Percentiles rank a stretch among this genome's conserved stretches.
Evolutionary conservation across 2,329 filamentous ascomycete genomes (phyloP).

Genomic region (Beauveria sp.): DNA sequence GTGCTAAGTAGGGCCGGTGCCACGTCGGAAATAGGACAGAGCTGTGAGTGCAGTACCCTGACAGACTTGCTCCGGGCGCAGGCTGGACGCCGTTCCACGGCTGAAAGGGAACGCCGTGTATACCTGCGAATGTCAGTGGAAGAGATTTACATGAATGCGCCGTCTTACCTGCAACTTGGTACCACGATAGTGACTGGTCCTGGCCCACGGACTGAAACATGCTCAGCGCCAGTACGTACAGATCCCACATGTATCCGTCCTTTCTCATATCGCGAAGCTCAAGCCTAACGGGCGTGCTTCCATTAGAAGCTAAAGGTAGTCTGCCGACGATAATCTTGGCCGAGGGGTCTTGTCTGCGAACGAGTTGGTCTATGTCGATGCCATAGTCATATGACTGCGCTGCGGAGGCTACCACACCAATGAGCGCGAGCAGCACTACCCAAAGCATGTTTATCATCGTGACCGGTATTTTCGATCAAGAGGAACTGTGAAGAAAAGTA

Average conservation of each 20-base stretch:
- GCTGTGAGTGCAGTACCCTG: slow-evolving; percentile 71
- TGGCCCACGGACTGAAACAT: slow-evolving; percentile 64
- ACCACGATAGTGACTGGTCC: slow-evolving; percentile 60
- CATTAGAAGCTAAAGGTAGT: slow-evolving; percentile 31
- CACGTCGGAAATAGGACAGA: slow-evolving; percentile 71
- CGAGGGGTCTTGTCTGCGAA: slow-evolving; percentile 31
- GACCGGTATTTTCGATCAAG: background rate
- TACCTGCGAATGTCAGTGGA: slow-evolving; percentile 40
- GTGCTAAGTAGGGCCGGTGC: slow-evolving; percentile 72
- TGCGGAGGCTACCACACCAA: background rate
- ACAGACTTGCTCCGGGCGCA: slow-evolving; percentile 41
- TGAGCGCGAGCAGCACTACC: background rate
- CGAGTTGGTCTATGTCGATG: slow-evolving; percentile 31
- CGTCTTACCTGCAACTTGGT: slow-evolving; percentile 63
- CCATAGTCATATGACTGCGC: slow-evolving; percentile 43
- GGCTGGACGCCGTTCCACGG: slow-evolving; percentile 46
- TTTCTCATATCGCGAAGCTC: slow-evolving; percentile 62
- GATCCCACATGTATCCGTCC: slow-evolving; percentile 61
- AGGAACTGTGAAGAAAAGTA: background rate
- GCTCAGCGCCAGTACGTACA: slow-evolving; percentile 68
- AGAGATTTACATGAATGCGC: background rate
- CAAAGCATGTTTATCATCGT: background rate
- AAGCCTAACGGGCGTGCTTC: slow-evolving; percentile 40
- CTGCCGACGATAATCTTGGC: slow-evolving; percentile 34
- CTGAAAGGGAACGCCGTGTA: slow-evolving; percentile 67